These are phyloP conservation scores for Neckera pumila DNA, from an alignment of 225 moss, liverwort and hornwort genomes.

Conservation along the genomic window DNA sequence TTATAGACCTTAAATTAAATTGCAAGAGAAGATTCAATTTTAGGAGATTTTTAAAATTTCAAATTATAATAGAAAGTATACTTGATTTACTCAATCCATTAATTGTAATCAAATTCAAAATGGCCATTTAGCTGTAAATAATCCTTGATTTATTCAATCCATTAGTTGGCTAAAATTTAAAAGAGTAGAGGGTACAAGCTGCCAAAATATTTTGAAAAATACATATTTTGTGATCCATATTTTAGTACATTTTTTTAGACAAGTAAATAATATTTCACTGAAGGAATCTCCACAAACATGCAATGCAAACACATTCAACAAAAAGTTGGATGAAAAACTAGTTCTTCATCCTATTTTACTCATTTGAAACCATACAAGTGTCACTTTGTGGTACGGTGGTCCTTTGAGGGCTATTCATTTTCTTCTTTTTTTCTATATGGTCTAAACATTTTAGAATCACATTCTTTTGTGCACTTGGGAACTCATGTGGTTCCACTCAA, in stretches of 20 bases:
- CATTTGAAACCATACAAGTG: background rate
- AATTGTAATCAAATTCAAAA: background rate
- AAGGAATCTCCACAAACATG: background rate
- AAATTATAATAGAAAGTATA: background rate
- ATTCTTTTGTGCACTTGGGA: rapidly evolving
- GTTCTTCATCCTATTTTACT: background rate
- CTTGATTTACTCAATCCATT: background rate
- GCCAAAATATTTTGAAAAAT: background rate
- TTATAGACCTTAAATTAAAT: background rate
- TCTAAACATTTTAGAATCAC: background rate
- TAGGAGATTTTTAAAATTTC: background rate
- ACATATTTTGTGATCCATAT: background rate
- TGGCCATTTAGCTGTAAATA: background rate
- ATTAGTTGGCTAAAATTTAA: background rate
- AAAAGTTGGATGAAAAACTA: background rate
- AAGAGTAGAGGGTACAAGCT: background rate
- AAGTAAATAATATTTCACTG: background rate
- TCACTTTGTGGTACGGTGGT: rapidly evolving
- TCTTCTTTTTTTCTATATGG: background rate
- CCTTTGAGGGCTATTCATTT: background rate
- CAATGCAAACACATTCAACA: background rate
- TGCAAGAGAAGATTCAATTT: background rate
- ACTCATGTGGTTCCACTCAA: background rate
- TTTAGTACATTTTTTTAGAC: no score
- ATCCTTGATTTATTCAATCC: background rate